These are phyloP conservation scores for Coffea canephora DNA, from an alignment of 257 asterid genomes.

Conservation along the genomic window DNA sequence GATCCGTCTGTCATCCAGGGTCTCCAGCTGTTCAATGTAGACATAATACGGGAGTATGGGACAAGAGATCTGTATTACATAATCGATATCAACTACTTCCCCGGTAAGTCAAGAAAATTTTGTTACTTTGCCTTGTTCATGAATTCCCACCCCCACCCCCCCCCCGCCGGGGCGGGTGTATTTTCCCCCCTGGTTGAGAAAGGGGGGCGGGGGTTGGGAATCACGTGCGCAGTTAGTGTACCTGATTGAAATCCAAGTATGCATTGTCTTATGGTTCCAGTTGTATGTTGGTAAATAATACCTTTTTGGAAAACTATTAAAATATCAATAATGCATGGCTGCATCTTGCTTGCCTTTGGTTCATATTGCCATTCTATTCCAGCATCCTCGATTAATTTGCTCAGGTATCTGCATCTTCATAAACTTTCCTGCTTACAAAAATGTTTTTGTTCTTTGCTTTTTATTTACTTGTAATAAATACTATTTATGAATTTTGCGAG, in stretches of 20 bases:
- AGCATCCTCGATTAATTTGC: not conserved
- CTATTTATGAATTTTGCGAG: not conserved
- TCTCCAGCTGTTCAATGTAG: constrained; percentile 87
- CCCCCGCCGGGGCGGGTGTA: not conserved
- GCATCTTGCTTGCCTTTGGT: not conserved
- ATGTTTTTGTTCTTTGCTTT: not conserved
- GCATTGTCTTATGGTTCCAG: not conserved
- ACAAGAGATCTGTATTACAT: constrained; percentile 69
- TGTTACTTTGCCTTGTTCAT: not conserved
- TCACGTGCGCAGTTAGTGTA: not conserved
- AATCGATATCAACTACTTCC: constrained; percentile 91
- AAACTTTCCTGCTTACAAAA: not conserved
- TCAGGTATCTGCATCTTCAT: not conserved
- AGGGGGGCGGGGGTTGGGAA: not conserved
- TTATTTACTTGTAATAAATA: not conserved
- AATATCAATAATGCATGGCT: not conserved
- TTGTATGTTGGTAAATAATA: not conserved
- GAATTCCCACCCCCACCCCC: not conserved
- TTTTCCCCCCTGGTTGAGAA: no score
- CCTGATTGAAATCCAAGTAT: not conserved
- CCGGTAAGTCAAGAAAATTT: constrained; percentile 49
- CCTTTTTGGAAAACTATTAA: not conserved
- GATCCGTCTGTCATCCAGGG: constrained; percentile 43
- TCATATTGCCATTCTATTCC: not conserved
- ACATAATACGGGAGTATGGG: constrained; percentile 87